Evolutionary conservation across 139 green algal genomes (phyloP), one percentile per base, ranked within the genome.

Genomic region (Chlorella sp.): DNA sequence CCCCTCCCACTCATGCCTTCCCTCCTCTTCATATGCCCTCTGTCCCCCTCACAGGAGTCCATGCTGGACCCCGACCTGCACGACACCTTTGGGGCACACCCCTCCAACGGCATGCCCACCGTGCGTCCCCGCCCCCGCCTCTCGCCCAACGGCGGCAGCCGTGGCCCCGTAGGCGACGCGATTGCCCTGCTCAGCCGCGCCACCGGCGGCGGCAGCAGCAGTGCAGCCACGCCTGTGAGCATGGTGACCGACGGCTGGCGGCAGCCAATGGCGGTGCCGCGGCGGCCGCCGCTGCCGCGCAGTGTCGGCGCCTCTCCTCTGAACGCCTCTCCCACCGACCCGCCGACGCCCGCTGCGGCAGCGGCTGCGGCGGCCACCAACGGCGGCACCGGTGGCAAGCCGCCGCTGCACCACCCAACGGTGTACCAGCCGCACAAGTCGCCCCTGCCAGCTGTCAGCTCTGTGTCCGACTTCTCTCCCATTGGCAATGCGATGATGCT

Each of bases 31-130:
- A n/a, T n/a, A n/a, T n/a, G n/a, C 66, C 3, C 68, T 26, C 68
- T 76, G 14, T 77, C n/a, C 7, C 7, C 18, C 21, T 57, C 32
- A 16, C 83, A 88, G 83, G 83, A 88, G 2, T 80, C 66, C 26
- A 78, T 85, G 76, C 37, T 93, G 22, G 83, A 91, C 42, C 73
- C 91, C 0, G 91, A 93, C 73, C 26, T 93, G 21, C 91, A 93
- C 68, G 91, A 93, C 85, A 91, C 88, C 28, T 93, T 93, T 90
- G 91, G 91, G 5, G 91, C 88, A 3, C 91, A 93, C 48, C 34
- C 60, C 30, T 88, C 57, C 24, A 83, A 83, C 19, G 57, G n/a
- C 69, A 40, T 79, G n/a, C 71, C 69, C 36, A 28, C 75, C 15
- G 76, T 36, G 24, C 40, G 30, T n/a, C 22, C 34, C 32, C 68